Conservation (phyloP, 164 flowering plant genomes). For the Houttuynia cordata region DNA sequence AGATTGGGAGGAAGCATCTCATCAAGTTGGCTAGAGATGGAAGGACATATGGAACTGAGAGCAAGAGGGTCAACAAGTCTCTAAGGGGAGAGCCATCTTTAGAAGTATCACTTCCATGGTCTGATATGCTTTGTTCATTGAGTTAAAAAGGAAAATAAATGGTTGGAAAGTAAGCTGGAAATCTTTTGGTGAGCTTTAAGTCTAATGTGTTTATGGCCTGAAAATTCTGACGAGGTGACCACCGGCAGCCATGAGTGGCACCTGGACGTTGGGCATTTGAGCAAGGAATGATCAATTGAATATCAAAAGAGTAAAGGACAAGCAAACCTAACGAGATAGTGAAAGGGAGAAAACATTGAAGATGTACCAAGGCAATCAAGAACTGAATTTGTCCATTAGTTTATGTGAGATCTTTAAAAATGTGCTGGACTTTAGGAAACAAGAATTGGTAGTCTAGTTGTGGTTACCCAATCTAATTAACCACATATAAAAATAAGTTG, state of each 20-base stretch:
- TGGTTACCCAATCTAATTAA: no score
- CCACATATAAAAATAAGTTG: no score
- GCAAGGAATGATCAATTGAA: neutral
- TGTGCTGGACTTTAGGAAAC: neutral
- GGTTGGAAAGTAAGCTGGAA: no score
- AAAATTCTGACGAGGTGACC: neutral
- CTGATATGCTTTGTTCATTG: no score
- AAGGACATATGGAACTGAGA: neutral
- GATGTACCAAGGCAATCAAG: neutral
- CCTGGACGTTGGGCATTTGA: neutral
- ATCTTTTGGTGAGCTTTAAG: no score
- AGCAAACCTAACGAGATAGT: neutral
- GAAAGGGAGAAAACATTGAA: neutral
- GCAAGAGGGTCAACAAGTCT: neutral
- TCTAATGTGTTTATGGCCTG: neutral
- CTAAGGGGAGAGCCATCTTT: no score
- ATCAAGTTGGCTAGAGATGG: neutral
- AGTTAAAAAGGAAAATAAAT: no score
- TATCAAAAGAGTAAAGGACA: no score
- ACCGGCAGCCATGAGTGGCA: neutral
- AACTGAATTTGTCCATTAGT: no score
- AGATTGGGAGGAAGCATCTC: neutral
- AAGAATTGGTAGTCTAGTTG: no score
- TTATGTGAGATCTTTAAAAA: neutral
- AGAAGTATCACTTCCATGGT: neutral